These are phyloP conservation scores for Talaromyces sp. DNA, from an alignment of 2,329 filamentous ascomycete species.

Conservation along the genomic window DNA sequence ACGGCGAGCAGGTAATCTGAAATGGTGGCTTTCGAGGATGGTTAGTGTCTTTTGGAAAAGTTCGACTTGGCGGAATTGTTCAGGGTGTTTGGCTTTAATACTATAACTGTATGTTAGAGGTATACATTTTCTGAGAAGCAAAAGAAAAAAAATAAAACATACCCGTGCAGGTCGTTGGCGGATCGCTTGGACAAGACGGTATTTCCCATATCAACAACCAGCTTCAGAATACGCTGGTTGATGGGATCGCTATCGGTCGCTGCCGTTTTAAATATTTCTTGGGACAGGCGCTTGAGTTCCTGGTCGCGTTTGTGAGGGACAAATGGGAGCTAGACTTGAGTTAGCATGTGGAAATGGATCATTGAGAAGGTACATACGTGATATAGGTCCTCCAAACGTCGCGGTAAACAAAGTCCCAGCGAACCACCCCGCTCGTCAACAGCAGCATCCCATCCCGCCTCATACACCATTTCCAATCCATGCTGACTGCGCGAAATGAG, in stretches of 20 bases:
- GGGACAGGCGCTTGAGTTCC: slow-evolving; percentile 41
- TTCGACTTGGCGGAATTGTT: slow-evolving; percentile 68
- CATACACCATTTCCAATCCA: slow-evolving; percentile 83
- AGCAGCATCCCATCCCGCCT: slow-evolving; percentile 89
- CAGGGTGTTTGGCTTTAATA: slow-evolving; percentile 69
- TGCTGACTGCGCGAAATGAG: slow-evolving; percentile 88
- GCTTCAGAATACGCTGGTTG: slow-evolving; percentile 73
- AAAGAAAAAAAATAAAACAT: slow-evolving; percentile 26
- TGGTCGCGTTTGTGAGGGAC: slow-evolving; percentile 39
- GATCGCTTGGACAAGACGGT: slow-evolving; percentile 88
- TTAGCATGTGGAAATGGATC: not conserved
- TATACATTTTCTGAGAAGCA: no score
- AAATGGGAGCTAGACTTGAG: slow-evolving; percentile 31
- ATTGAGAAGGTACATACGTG: not conserved
- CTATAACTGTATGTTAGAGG: slow-evolving; percentile 43
- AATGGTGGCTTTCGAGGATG: slow-evolving; percentile 84
- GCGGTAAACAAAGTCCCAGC: slow-evolving; percentile 81
- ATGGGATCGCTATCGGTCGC: slow-evolving; percentile 58
- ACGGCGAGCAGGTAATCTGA: slow-evolving; percentile 77
- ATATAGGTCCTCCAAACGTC: slow-evolving; percentile 66
- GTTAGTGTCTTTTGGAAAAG: slow-evolving; percentile 84
- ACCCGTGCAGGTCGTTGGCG: slow-evolving; percentile 69
- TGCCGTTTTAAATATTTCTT: slow-evolving; percentile 54
- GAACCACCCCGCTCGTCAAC: slow-evolving; percentile 78
- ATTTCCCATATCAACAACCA: slow-evolving; percentile 85